phyloP scores from a whole-genome alignment of 129 eudicot genomes.

The Lonicera japonica region DNA sequence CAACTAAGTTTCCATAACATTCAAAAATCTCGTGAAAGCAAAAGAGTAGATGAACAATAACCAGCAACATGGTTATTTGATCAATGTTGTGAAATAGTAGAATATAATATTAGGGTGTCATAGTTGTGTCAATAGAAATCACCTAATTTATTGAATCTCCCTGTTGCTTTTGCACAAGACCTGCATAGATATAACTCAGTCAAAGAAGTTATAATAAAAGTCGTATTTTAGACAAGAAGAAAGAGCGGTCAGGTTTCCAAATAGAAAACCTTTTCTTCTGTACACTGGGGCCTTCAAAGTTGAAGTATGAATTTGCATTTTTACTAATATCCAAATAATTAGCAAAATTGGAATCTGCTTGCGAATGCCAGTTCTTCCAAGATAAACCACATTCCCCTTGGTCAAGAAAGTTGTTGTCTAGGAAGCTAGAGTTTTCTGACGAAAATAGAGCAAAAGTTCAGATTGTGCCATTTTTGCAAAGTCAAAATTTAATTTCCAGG shows the following conservation, averaged over 20 bases:
- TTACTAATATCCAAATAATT: constrained; percentile 31
- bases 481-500: not conserved
- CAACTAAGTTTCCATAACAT: not conserved
- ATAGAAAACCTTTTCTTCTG: constrained; percentile 32
- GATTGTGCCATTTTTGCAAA: constrained; percentile 14
- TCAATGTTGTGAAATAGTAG: not conserved
- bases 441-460: constrained; percentile 7
- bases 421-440: constrained; percentile 35
- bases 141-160: constrained; percentile 30
- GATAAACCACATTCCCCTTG: constrained; percentile 27
- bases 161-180: constrained; percentile 13
- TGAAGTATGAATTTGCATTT: constrained; percentile 31
- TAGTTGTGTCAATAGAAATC: not conserved
- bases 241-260: not conserved
- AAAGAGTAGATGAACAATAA: not conserved
- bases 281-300: constrained; percentile 27
- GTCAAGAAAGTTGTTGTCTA: constrained; percentile 35
- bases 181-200: constrained; percentile 33
- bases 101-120: not conserved
- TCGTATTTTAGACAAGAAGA: not conserved
- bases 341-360: constrained; percentile 24
- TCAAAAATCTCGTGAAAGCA: not conserved
- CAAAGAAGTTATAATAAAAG: not conserved
- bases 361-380: constrained; percentile 33
- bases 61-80: not conserved